Evolutionary conservation across 2,329 filamentous ascomycete genomes (phyloP).

Genomic region (Dothidotthia symphoricarpi): DNA sequence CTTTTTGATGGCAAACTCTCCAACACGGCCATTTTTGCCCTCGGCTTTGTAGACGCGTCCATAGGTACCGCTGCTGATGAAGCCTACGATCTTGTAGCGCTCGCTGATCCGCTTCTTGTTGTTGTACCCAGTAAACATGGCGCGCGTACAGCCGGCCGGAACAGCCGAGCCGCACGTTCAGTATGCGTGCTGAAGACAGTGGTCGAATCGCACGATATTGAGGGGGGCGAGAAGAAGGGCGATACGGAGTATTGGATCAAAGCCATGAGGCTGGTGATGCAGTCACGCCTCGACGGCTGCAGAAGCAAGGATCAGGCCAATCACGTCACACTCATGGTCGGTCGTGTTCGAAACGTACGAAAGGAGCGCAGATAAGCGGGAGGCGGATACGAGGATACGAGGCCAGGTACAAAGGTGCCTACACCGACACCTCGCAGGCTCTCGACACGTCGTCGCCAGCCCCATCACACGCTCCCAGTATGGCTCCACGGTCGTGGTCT

Average conservation of each 20-base stretch:
- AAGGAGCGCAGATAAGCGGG: conserved; percentile 1
- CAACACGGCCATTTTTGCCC: conserved; percentile 67
- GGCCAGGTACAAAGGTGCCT: neutral
- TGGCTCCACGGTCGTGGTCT: conserved; percentile 43
- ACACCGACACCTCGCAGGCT: neutral
- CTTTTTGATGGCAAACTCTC: conserved; percentile 98
- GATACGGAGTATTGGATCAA: too few relatives aligned
- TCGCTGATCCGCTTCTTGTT: conserved; percentile 86
- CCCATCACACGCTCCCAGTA: conserved; percentile 23
- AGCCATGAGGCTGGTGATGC: too few relatives aligned
- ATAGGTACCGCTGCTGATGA: conserved; percentile 98
- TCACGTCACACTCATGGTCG: too few relatives aligned
- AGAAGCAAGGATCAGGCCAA: too few relatives aligned
- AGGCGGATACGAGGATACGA: conserved; percentile 3
- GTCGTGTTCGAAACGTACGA: too few relatives aligned
- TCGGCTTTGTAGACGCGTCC: conserved; percentile 96
- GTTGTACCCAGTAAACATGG: conserved; percentile 53
- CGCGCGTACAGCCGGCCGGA: conserved; percentile 24
- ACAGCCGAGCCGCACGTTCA: conserved; percentile 19
- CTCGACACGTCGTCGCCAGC: neutral
- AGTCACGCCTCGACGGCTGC: too few relatives aligned
- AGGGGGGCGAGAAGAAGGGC: too few relatives aligned
- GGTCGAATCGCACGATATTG: too few relatives aligned
- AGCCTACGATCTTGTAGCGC: conserved; percentile 93
- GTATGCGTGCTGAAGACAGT: conserved; percentile 4